phyloP scores from a whole-genome alignment of 441 rosid species.

The Jatropha podagrica region DNA sequence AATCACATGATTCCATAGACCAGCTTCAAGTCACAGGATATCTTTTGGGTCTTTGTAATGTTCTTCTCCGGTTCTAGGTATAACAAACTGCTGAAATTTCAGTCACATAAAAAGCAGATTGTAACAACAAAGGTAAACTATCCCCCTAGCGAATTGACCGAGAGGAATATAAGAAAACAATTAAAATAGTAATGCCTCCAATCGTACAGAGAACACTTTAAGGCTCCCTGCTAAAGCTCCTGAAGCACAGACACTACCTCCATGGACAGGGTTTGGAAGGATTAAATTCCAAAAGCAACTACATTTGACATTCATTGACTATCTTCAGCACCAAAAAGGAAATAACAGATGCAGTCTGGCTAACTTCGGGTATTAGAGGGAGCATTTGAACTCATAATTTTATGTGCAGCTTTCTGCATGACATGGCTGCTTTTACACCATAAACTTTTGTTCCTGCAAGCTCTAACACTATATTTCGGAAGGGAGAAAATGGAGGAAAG shows the following conservation, averaged over 20 bases:
- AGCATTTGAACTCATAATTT: no score
- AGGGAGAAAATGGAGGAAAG: no score
- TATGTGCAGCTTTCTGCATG: constrained; percentile 6
- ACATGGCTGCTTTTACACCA: neutral
- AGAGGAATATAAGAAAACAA: no score
- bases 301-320: neutral
- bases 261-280: neutral
- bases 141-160: no score
- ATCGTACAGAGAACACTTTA: neutral
- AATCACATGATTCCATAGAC: neutral
- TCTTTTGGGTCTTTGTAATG: neutral
- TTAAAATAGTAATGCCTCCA: no score
- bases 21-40: neutral
- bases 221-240: neutral
- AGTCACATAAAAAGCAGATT: no score
- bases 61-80: neutral
- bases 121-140: no score
- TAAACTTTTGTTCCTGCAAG: neutral
- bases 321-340: neutral
- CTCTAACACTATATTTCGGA: no score
- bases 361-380: no score
- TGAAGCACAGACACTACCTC: neutral
- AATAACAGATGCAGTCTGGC: no score
- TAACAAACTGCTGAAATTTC: no score
- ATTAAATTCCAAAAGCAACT: constrained; percentile 2